Evolutionary conservation across 1,284 basidiomycete species (phyloP).

Genomic region (Rhizoctonia solani): DNA sequence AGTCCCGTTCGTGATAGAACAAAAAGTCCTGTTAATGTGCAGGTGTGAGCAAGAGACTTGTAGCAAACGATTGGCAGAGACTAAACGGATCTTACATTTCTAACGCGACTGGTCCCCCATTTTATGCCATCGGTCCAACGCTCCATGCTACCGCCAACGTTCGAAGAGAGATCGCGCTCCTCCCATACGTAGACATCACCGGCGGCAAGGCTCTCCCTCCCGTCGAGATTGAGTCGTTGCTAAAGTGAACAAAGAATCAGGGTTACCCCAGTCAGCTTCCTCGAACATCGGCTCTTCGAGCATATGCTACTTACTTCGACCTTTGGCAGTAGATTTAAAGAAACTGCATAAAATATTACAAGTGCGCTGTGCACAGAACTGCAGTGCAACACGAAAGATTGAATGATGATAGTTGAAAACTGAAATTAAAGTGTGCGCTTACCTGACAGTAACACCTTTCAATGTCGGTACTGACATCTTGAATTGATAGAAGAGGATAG

Average conservation of each 20-base stretch:
- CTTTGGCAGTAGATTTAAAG: slow-evolving; percentile 9
- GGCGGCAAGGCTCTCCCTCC: slow-evolving; percentile 12
- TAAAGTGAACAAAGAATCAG: not conserved
- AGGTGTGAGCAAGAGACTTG: not conserved
- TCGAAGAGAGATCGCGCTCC: slow-evolving; percentile 14
- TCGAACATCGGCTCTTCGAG: not conserved
- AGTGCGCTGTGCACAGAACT: slow-evolving; percentile 12
- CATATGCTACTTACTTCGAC: slow-evolving; percentile 2
- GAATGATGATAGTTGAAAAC: too few species aligned
- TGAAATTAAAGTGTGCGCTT: too few species aligned
- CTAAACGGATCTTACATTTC: slow-evolving; percentile 8
- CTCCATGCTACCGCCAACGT: slow-evolving; percentile 20
- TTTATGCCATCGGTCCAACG: slow-evolving; percentile 32
- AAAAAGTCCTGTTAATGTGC: slow-evolving; percentile 22
- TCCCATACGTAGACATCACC: slow-evolving; percentile 29
- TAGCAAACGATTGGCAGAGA: not conserved
- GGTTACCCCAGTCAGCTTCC: not conserved
- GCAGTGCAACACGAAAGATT: too few species aligned
- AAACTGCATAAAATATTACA: slow-evolving; percentile 26
- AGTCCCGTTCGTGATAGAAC: slow-evolving; percentile 30
- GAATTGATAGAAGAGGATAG: not conserved
- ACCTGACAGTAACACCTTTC: slow-evolving; percentile 25
- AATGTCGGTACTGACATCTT: slow-evolving; percentile 18
- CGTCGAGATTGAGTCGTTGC: slow-evolving; percentile 17
- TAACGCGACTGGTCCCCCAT: slow-evolving; percentile 31